Evolutionary conservation across 2,329 filamentous ascomycete genomes (phyloP).

Genomic region (Penicillium carneum): DNA sequence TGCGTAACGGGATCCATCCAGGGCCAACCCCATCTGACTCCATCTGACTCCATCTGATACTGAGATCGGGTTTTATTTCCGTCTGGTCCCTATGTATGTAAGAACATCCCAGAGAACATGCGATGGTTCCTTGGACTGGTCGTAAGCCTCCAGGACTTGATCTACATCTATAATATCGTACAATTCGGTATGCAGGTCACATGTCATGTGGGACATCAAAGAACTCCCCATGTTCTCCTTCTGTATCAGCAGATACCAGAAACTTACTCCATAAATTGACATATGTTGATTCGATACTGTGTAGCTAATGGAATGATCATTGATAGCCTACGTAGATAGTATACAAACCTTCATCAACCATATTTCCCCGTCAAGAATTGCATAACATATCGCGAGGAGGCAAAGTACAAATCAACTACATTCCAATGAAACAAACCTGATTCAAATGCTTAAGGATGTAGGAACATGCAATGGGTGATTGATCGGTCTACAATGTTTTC

Average conservation of each 20-base stretch:
- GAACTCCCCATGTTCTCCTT: background rate
- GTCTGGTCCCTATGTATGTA: background rate
- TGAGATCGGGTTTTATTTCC: background rate
- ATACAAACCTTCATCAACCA: background rate
- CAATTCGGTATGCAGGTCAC: background rate
- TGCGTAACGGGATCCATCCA: conserved; percentile 6
- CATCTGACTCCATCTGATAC: conserved; percentile 1
- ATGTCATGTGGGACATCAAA: background rate
- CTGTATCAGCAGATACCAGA: background rate
- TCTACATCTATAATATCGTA: background rate
- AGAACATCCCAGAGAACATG: background rate
- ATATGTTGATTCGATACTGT: background rate
- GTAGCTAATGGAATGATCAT: background rate
- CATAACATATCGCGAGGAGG: background rate
- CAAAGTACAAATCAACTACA: background rate
- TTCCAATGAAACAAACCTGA: too few relatives aligned
- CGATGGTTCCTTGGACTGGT: background rate
- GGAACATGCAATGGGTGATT: background rate
- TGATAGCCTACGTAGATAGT: background rate
- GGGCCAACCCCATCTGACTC: background rate
- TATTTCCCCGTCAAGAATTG: background rate
- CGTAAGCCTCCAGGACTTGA: background rate
- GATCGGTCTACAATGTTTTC: background rate
- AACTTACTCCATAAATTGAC: background rate
- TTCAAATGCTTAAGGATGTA: background rate